Evolutionary conservation across 257 asterid genomes (phyloP), one percentile per base, ranked within the genome.

Genomic region (Solanum peruvianum): DNA sequence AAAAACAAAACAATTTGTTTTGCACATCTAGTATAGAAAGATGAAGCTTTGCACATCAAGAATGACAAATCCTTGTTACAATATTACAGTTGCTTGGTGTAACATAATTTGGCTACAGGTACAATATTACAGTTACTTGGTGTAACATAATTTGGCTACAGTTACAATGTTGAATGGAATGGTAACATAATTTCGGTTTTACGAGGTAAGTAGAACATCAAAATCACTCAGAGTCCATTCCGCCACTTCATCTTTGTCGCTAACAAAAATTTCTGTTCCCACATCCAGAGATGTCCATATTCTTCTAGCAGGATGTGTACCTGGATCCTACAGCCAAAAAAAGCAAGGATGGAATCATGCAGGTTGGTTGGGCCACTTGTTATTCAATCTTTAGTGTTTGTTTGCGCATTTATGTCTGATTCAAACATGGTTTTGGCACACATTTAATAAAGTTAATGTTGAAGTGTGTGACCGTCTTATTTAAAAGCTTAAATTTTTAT

Each of bases 191-290:
- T 12, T 37, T 44, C 15, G 16, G 49, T 2, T 60, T 86, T 21
- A 86, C 7, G 88, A 90, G 86, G 94, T 89, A 76, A 94, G 90
- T 78, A 91, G 89, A 87, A 95, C 96, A 69, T 95, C 96, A 41
- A 95, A 94, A 87, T 92, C 92, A 15, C 93, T 92, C 31, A 95
- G 90, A 88, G 92, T 90, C 98, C 97, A 95, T 73, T 94, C 96
- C 41, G 98, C 97, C 72, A 90, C 94, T 91, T 95, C 92, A 11
- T 91, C 95, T 64, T 91, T 93, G 88, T 91, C 88, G 23, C 95
- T 95, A 41, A 95, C 94, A 85, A 93, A 95, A 77, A 95, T 91
- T 87, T 95, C 97, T 35, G 97, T 94, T 72, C 98, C 98, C 87
- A 94, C 94, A 82, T 95, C 96, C 62, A 95, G 86, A 33, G 98